A percentile compares a stretch with the other conserved stretches of the same genome.
These are phyloP conservation scores for Saccharomyces mikatae DNA, from an alignment of 805 yeast species.

Conservation along the genomic window DNA sequence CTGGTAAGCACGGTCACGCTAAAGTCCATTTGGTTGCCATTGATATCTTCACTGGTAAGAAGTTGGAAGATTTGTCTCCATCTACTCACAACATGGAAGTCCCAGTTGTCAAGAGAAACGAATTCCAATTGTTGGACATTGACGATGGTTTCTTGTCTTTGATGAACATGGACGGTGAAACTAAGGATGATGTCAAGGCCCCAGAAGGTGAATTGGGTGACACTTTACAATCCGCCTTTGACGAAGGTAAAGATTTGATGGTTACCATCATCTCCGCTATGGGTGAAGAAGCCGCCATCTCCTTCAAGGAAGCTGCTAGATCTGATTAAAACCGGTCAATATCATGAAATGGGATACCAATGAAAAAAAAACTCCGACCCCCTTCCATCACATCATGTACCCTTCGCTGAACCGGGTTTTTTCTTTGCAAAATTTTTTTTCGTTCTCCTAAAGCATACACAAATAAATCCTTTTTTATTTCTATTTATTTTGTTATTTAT, in stretches of 20 bases:
- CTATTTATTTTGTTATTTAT: background rate
- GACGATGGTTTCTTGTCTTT: conserved; percentile 94
- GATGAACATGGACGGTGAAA: conserved; percentile 93
- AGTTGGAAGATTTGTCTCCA: conserved; percentile 98
- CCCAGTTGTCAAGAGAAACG: conserved; percentile 90
- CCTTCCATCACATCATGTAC: background rate
- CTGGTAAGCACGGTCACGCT: conserved; percentile 99
- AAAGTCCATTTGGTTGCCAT: conserved; percentile 97
- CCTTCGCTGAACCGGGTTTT: background rate
- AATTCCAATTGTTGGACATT: conserved; percentile 91
- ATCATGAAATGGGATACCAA: background rate
- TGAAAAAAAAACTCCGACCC: background rate
- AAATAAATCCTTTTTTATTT: background rate
- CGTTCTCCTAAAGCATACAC: background rate
- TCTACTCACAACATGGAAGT: conserved; percentile 99
- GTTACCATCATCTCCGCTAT: conserved; percentile 94
- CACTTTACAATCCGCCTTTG: conserved; percentile 80
- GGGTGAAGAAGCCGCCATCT: conserved; percentile 98
- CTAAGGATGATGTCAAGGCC: conserved; percentile 95
- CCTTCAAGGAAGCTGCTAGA: conserved; percentile 96
- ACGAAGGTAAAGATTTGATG: conserved; percentile 92
- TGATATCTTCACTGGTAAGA: conserved; percentile 97
- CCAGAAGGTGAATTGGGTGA: conserved; percentile 98
- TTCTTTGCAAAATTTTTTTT: background rate
- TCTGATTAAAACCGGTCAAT: conserved; percentile 17